Evolutionary conservation across 2,329 filamentous ascomycete genomes (phyloP).

Genomic region (Raffaelea deltoideospora): DNA sequence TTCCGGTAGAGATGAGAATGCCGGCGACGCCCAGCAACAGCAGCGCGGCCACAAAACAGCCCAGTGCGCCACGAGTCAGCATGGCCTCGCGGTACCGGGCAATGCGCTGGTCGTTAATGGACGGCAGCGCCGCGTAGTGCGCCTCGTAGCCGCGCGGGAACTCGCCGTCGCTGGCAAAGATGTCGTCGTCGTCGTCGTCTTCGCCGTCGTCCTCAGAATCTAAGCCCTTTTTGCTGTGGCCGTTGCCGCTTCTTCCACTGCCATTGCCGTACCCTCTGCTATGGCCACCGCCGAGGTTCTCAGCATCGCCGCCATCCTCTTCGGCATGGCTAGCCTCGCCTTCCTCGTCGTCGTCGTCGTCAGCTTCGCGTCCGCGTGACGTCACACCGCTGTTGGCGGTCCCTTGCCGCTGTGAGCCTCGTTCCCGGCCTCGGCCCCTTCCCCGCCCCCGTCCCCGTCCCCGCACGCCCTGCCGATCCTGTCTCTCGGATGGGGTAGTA

Average conservation of each 20-base stretch:
- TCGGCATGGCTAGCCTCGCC: constrained; percentile 20
- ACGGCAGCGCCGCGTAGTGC: constrained; percentile 37
- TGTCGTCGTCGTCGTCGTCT: constrained; percentile 43
- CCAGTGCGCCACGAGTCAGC: constrained; percentile 36
- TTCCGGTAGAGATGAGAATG: constrained; percentile 52
- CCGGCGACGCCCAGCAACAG: constrained; percentile 49
- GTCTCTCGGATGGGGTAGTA: too few species aligned
- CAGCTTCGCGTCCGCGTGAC: background rate
- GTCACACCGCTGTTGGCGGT: background rate
- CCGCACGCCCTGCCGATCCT: too few species aligned
- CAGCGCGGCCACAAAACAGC: constrained; percentile 42
- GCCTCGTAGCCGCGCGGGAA: constrained; percentile 36
- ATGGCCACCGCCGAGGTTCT: background rate
- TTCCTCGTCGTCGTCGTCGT: constrained; percentile 9
- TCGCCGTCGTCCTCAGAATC: constrained; percentile 16
- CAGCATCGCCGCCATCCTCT: too few species aligned
- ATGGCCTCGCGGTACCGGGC: constrained; percentile 36
- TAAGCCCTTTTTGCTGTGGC: constrained; percentile 10
- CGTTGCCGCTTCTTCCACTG: too few species aligned
- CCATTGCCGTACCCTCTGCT: background rate
- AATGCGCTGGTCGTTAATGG: constrained; percentile 34
- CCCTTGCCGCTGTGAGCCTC: constrained; percentile 10
- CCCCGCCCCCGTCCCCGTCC: background rate
- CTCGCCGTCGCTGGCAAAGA: constrained; percentile 47
- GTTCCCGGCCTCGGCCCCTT: background rate